Evolutionary conservation across 352 stramenopile species (phyloP).

Genomic region (Globisporangium mamillatum): DNA sequence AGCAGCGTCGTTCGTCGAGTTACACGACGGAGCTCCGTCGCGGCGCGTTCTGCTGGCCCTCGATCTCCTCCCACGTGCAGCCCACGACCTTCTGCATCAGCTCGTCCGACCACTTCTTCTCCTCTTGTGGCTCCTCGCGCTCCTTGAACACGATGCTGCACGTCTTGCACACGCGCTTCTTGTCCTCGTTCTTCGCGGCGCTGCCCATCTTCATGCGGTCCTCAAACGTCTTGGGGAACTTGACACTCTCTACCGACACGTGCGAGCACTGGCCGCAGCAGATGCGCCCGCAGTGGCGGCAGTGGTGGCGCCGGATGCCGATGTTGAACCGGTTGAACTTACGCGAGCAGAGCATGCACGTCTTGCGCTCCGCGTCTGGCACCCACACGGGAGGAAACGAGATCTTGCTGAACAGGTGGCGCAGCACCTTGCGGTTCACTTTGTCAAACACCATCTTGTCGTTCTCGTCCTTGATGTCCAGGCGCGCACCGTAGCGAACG

Average conservation of each 20-base stretch:
- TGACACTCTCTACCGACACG: slow-evolving; percentile 64
- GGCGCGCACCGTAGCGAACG: slow-evolving; percentile 70
- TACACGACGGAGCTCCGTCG: slow-evolving; percentile 33
- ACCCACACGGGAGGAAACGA: slow-evolving; percentile 81
- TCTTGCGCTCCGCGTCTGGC: slow-evolving; percentile 59
- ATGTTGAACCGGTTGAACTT: slow-evolving; percentile 64
- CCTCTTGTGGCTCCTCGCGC: slow-evolving; percentile 43
- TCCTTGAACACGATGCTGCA: slow-evolving; percentile 77
- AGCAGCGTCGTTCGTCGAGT: neutral
- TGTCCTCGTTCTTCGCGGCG: slow-evolving; percentile 35
- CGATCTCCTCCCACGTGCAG: slow-evolving; percentile 63
- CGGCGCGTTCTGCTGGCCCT: slow-evolving; percentile 30
- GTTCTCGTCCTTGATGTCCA: slow-evolving; percentile 74
- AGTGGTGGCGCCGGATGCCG: slow-evolving; percentile 79
- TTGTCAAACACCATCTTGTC: slow-evolving; percentile 85
- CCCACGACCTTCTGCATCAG: slow-evolving; percentile 66
- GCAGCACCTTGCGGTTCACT: slow-evolving; percentile 67
- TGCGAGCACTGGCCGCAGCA: slow-evolving; percentile 78
- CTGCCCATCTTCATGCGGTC: slow-evolving; percentile 28
- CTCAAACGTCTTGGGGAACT: slow-evolving; percentile 66
- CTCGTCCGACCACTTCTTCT: slow-evolving; percentile 48
- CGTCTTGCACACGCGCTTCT: slow-evolving; percentile 75
- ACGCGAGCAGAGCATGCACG: slow-evolving; percentile 80
- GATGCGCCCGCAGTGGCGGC: slow-evolving; percentile 79
- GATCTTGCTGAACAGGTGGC: slow-evolving; percentile 74